phyloP scores from a whole-genome alignment of 352 stramenopile genomes.

The Phytophthora cryptogea region DNA sequence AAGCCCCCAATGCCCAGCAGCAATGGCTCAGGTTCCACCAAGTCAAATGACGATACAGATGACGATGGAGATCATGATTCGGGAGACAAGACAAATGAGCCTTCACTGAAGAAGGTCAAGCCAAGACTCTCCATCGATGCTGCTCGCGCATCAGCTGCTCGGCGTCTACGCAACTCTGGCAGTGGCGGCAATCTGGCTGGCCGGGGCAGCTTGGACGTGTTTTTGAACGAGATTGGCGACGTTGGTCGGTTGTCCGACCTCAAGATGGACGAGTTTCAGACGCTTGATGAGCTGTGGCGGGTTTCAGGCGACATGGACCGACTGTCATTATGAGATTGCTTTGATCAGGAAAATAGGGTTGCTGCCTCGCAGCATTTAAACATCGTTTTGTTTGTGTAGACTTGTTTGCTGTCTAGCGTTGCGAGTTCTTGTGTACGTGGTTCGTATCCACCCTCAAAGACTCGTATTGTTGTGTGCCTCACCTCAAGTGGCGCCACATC shows the following conservation, averaged over 20 bases:
- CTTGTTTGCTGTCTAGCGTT: conserved; percentile 20
- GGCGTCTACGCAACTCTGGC: conserved; percentile 67
- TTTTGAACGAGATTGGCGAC: conserved; percentile 82
- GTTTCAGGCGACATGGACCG: conserved; percentile 87
- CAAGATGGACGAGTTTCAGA: conserved; percentile 88
- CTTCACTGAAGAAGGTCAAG: conserved; percentile 78
- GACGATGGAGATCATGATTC: conserved; percentile 46
- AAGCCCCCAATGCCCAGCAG: conserved; percentile 46
- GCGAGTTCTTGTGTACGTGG: not conserved
- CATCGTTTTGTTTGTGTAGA: conserved; percentile 25
- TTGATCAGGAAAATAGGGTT: conserved; percentile 21
- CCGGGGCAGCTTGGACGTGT: conserved; percentile 71
- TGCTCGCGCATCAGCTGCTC: conserved; percentile 68
- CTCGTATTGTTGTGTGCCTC: conserved; percentile 3
- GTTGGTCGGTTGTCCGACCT: conserved; percentile 81
- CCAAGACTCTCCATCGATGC: conserved; percentile 78
- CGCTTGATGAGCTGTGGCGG: conserved; percentile 80
- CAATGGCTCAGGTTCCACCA: conserved; percentile 29
- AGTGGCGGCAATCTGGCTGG: conserved; percentile 53
- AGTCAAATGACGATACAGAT: conserved; percentile 46
- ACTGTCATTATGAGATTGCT: conserved; percentile 64
- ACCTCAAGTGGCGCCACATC: conserved; percentile 19
- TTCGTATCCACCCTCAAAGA: not conserved
- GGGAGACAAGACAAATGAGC: conserved; percentile 41
- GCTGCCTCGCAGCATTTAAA: conserved; percentile 11